Evolutionary conservation across 331 rosid species (phyloP), one percentile per base, ranked within the genome.

Genomic region (Malus hybrid): DNA sequence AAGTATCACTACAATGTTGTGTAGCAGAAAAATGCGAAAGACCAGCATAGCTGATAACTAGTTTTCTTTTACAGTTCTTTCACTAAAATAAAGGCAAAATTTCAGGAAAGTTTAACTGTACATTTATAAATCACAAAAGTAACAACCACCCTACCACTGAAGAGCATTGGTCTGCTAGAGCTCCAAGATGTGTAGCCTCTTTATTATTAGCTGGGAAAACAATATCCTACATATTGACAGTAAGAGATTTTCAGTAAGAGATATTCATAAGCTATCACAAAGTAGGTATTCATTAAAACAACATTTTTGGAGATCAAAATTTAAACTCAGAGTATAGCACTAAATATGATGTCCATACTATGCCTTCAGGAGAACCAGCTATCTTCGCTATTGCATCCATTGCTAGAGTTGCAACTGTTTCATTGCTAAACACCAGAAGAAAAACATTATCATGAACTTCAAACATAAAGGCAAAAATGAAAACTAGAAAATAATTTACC

Each of bases 321-420:
- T 42, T 42, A 42, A 3, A 42, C 71, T 77, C 73, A 73, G 63
- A 70, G n/a, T 6, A 36, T 52, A 28, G 66, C 69, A 59, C 67
- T 56, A 77, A 55, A 68, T 67, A n/a, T 10, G 42, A 31, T 75
- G 50, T 67, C 27, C 88, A 69, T 85, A 94, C 99, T 88, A 86
- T 57, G 88, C 97, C 97, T 83, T 79, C 81, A 10, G 96, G 87
- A 84, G 81, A 87, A 80, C 85, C 63, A 54, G 96, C 93, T 74
- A 90, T 83, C 80, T 74, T 89, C 84, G 61, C 79, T 60, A 92
- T 88, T 63, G 96, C 90, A 78, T 88, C 91, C 79, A 76, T 89
- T 78, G 93, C 85, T 46, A 79, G 79, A 65, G 89, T 75, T 50
- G 97, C 87, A 67, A 92, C 93, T 85, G 81, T 86, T 84, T 92